A percentile compares a stretch with the other conserved stretches of the same genome.
These are phyloP conservation scores for Erigeron philadelphicus DNA, from an alignment of 140 eudicot genomes.

Conservation along the genomic window DNA sequence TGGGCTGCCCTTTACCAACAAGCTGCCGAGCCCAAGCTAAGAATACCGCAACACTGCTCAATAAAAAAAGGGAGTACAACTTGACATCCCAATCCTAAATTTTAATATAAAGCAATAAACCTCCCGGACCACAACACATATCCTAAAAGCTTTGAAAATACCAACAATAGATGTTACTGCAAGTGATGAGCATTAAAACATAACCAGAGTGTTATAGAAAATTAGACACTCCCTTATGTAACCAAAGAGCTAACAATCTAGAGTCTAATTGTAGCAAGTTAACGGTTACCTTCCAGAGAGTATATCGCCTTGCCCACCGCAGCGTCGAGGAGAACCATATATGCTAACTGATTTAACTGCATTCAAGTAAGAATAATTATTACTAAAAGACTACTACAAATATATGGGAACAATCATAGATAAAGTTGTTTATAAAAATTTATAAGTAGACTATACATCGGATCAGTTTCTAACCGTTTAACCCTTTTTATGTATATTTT, in stretches of 20 bases:
- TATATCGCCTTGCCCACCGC: constrained; percentile 99
- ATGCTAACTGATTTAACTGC: constrained; percentile 69
- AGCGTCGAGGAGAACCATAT: constrained; percentile 92
- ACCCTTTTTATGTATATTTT: not conserved
- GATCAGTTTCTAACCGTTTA: not conserved
- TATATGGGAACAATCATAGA: not conserved
- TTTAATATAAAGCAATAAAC: not conserved
- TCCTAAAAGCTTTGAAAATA: too few species aligned
- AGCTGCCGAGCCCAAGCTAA: constrained; percentile 74
- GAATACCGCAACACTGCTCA: constrained; percentile 77
- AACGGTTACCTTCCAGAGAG: constrained; percentile 79
- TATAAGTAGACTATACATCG: not conserved
- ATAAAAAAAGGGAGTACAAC: not conserved
- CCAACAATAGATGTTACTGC: too few species aligned
- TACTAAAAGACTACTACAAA: not conserved
- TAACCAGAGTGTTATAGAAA: too few species aligned
- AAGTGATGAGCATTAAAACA: too few species aligned
- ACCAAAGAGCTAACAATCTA: too few species aligned
- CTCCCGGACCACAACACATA: not conserved
- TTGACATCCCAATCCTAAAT: too few species aligned
- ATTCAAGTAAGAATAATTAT: not conserved
- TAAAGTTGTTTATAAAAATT: not conserved
- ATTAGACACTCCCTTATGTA: too few species aligned
- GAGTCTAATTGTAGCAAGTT: not conserved
- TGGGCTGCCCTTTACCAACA: constrained; percentile 31